Evolutionary conservation across 1,284 basidiomycete species (phyloP).

Genomic region (Ceratobasidium sp.): DNA sequence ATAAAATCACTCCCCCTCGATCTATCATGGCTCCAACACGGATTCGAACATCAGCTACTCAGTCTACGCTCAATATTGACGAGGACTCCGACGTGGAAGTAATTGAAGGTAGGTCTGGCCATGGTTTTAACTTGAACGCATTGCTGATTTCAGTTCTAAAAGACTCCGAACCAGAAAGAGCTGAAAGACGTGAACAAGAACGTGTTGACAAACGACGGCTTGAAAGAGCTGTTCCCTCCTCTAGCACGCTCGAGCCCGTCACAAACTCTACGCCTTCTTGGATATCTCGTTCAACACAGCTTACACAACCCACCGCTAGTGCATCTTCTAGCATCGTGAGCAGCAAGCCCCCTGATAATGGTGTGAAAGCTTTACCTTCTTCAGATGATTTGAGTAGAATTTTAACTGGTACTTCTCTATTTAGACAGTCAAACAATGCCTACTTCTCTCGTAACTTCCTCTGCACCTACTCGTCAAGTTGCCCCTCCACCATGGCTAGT

Average conservation of each 20-base stretch:
- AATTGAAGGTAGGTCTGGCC: slow-evolving; percentile 7
- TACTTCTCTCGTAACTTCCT: background rate
- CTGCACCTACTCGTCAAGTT: slow-evolving; percentile 5
- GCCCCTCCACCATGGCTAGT: slow-evolving; percentile 35
- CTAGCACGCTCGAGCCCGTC: background rate
- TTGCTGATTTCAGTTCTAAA: background rate
- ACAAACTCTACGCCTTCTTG: background rate
- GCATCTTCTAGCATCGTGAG: background rate
- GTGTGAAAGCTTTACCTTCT: background rate
- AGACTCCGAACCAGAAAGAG: slow-evolving; percentile 36
- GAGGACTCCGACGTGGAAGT: slow-evolving; percentile 23
- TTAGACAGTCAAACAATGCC: background rate
- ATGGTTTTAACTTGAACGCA: background rate
- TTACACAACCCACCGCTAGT: background rate
- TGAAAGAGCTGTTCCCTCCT: background rate
- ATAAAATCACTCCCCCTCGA: background rate
- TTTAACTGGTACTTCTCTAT: background rate
- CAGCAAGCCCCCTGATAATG: background rate
- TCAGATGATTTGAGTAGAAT: background rate
- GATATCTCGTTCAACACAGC: background rate
- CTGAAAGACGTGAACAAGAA: background rate
- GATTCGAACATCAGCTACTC: background rate
- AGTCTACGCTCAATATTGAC: background rate
- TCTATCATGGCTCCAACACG: background rate
- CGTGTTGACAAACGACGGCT: background rate